phyloP scores from a whole-genome alignment of 306 rosid genomes.

The Elaeagnus macrophylla region DNA sequence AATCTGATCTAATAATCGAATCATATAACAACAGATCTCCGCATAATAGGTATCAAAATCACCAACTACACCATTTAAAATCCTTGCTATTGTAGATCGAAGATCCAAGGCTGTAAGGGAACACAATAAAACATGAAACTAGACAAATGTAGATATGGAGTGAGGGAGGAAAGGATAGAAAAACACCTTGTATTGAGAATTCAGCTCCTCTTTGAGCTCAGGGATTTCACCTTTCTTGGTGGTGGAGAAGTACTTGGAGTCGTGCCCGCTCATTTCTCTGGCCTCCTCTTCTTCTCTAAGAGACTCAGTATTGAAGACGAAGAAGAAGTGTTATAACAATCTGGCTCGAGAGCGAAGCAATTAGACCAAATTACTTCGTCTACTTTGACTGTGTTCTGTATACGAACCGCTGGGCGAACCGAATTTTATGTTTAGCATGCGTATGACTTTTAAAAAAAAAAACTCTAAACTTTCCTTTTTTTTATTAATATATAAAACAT shows the following conservation, averaged over 20 bases:
- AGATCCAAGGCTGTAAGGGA: constrained; percentile 6
- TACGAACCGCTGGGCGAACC: no score
- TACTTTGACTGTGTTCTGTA: no score
- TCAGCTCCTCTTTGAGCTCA: constrained; percentile 99
- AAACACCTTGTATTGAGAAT: constrained; percentile 96
- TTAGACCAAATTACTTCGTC: no score
- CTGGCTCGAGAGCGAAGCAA: no score
- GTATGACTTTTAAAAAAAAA: no score
- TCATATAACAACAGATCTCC: constrained; percentile 29
- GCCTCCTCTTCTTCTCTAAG: constrained; percentile 11
- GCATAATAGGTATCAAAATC: not conserved
- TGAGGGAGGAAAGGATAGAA: not conserved
- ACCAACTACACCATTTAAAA: not conserved
- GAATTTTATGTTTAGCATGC: no score
- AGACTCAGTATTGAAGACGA: constrained; percentile 2
- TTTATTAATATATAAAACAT: no score
- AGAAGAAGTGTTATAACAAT: not conserved
- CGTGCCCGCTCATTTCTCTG: constrained; percentile 82
- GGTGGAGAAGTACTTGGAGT: constrained; percentile 97
- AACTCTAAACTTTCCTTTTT: no score
- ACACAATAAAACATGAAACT: not conserved
- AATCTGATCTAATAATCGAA: constrained; percentile 7
- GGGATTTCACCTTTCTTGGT: constrained; percentile 99
- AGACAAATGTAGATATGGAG: not conserved
- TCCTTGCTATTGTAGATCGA: constrained; percentile 18